Evolutionary conservation across 331 rosid species (phyloP).

Genomic region (Cucumis variabilis): DNA sequence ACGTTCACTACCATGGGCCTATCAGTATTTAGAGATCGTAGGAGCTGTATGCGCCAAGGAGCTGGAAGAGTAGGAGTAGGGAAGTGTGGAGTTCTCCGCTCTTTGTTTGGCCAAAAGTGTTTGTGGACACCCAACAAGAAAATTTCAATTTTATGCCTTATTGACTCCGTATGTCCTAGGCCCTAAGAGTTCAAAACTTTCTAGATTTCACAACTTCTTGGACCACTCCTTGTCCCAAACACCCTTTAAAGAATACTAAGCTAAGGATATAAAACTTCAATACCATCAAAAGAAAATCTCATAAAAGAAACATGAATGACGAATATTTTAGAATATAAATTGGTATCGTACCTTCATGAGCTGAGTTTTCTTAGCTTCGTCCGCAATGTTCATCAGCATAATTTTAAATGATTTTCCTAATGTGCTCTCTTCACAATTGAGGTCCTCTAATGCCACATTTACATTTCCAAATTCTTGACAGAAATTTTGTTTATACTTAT

Average conservation of each 20-base stretch:
- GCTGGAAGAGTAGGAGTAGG: no score
- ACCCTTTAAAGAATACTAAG: background rate
- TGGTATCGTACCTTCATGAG: conserved; percentile 61
- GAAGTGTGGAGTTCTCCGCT: no score
- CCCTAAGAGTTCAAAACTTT: no score
- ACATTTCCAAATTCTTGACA: conserved; percentile 42
- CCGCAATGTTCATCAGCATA: conserved; percentile 92
- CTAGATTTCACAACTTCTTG: no score
- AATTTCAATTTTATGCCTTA: no score
- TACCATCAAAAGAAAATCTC: background rate
- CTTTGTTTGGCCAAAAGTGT: no score
- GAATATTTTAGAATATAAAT: background rate
- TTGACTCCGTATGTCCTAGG: no score
- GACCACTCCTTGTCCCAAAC: no score
- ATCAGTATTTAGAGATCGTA: no score
- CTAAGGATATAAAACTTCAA: conserved; percentile 6
- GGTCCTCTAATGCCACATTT: conserved; percentile 45
- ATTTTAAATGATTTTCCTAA: conserved; percentile 55
- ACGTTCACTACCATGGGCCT: no score
- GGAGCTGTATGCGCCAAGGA: no score
- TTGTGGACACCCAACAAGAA: no score
- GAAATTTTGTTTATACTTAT: conserved; percentile 25
- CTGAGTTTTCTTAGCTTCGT: conserved; percentile 65
- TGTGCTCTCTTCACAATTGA: conserved; percentile 43
- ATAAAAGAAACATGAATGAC: background rate